Conservation (phyloP, 192 early-diverging fungal genomes). For the Chytriomyces hyalinus region DNA sequence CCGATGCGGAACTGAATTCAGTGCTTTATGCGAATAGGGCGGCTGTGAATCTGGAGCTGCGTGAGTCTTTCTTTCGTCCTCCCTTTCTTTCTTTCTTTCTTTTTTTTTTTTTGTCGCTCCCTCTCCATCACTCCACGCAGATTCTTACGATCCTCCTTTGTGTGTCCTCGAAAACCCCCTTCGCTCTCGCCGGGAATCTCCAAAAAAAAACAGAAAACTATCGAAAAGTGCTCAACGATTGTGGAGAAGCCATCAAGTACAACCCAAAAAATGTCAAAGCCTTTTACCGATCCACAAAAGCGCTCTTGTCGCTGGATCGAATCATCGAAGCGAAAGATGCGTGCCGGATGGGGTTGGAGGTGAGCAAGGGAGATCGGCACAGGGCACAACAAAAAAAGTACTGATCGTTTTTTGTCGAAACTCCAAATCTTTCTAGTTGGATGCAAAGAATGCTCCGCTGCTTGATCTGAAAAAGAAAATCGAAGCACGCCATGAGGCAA, state of each 20-base stretch:
- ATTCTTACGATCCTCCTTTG: too few relatives aligned
- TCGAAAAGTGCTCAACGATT: slow-evolving; percentile 86
- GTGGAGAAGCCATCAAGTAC: slow-evolving; percentile 78
- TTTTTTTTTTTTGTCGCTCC: not conserved
- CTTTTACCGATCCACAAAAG: slow-evolving; percentile 86
- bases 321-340: slow-evolving; percentile 85
- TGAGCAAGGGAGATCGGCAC: slow-evolving; percentile 8
- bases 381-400: not conserved
- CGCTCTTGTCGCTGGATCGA: slow-evolving; percentile 78
- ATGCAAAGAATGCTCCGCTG: slow-evolving; percentile 64
- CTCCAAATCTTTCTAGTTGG: slow-evolving; percentile 29
- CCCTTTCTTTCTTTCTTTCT: not conserved
- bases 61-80: slow-evolving; percentile 45
- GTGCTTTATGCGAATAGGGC: slow-evolving; percentile 86
- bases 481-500: slow-evolving; percentile 44
- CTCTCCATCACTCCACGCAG: too few relatives aligned
- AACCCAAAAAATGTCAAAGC: slow-evolving; percentile 90
- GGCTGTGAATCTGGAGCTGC: slow-evolving; percentile 85
- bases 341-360: slow-evolving; percentile 73
- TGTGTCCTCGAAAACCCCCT: too few relatives aligned
- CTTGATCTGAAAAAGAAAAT: slow-evolving; percentile 44
- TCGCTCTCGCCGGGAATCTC: not conserved
- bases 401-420: not conserved
- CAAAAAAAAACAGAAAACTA: slow-evolving; percentile 69
- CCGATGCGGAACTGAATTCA: slow-evolving; percentile 77